phyloP scores from a whole-genome alignment of 306 rosid genomes.

The Lathyrus sativus region DNA sequence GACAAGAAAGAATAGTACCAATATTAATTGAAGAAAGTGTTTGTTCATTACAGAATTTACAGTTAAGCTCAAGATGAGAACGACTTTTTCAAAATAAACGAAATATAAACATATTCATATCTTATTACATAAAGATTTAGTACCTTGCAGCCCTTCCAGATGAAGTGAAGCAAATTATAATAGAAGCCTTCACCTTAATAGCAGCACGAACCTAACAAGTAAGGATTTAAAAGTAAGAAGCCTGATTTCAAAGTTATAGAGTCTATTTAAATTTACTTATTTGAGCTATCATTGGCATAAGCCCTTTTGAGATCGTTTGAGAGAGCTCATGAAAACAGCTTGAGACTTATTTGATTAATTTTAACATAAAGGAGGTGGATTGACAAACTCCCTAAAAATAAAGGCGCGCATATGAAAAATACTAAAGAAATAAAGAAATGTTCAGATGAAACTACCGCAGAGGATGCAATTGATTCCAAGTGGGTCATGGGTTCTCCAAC shows the following conservation, averaged over 20 bases:
- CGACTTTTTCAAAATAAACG: constrained; percentile 8
- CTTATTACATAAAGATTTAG: neutral
- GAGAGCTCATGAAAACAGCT: neutral
- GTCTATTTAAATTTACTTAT: neutral
- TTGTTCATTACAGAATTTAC: neutral
- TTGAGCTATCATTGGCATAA: neutral
- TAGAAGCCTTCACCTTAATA: constrained; percentile 96
- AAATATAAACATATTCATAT: constrained; percentile 13
- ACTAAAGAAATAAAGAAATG: neutral
- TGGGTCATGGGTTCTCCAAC: constrained; percentile 99
- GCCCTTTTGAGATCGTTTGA: neutral
- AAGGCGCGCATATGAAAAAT: no score
- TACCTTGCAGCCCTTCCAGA: constrained; percentile 99
- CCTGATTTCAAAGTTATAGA: constrained; percentile 5
- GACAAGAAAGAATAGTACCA: constrained; percentile 6
- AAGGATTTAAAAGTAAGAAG: constrained; percentile 29
- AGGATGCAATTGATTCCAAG: constrained; percentile 98
- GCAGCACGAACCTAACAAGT: constrained; percentile 90
- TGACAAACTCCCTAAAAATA: no score
- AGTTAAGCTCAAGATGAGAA: constrained; percentile 8
- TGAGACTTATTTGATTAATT: neutral
- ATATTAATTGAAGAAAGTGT: constrained; percentile 15
- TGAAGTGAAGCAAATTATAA: constrained; percentile 93
- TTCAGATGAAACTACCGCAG: constrained; percentile 63
- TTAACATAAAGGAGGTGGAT: no score